Evolutionary conservation across 352 stramenopile genomes (phyloP).

Genomic region (Peronospora farinosa): DNA sequence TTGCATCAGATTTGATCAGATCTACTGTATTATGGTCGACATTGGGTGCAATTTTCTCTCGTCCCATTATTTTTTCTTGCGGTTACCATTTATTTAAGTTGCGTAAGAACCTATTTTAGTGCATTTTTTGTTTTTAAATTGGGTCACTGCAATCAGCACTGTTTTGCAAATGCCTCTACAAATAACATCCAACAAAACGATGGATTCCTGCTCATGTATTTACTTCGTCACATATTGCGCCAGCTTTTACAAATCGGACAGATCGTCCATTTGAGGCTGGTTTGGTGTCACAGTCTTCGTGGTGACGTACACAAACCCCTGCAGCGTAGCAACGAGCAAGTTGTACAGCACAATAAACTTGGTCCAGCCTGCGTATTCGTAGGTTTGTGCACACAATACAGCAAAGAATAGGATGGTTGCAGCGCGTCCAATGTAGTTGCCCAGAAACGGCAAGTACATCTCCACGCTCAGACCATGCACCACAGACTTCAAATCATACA

Average conservation of each 20-base stretch:
- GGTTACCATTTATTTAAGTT: neutral
- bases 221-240: conserved; percentile 7
- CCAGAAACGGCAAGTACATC: conserved; percentile 80
- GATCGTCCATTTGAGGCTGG: conserved; percentile 54
- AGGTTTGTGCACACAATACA: conserved; percentile 61
- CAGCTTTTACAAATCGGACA: conserved; percentile 45
- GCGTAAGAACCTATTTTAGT: neutral
- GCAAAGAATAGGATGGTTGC: conserved; percentile 78
- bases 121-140: neutral
- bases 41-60: too few species aligned
- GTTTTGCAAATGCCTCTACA: neutral
- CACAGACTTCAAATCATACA: conserved; percentile 83
- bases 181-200: neutral
- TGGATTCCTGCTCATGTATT: conserved; percentile 14
- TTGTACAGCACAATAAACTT: conserved; percentile 74
- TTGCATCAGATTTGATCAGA: too few species aligned
- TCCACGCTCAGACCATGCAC: conserved; percentile 79
- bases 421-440: conserved; percentile 81
- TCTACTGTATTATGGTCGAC: too few species aligned
- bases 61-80: neutral
- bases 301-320: conserved; percentile 79
- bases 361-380: conserved; percentile 64
- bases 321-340: conserved; percentile 60
- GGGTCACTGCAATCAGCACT: neutral
- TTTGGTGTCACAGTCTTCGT: conserved; percentile 60